phyloP scores from a whole-genome alignment of 345 rosid genomes.

The Populus pruinosa region DNA sequence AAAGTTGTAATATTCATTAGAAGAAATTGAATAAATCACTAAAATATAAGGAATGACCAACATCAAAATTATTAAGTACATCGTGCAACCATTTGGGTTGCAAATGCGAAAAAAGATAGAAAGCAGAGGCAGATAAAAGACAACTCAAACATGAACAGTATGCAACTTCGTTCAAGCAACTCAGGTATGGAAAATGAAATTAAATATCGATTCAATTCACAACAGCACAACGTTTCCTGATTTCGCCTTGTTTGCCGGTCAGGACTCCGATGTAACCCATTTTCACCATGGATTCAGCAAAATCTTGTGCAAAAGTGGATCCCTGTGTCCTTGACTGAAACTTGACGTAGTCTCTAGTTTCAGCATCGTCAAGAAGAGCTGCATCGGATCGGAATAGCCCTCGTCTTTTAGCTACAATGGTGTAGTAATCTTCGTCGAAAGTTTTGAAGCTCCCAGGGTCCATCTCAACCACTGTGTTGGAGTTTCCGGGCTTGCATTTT shows the following conservation, averaged over 20 bases:
- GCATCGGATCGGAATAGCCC: conserved; percentile 64
- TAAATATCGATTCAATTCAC: neutral
- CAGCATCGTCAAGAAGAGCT: conserved; percentile 45
- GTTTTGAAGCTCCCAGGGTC: conserved; percentile 62
- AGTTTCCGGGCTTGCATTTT: conserved; percentile 43
- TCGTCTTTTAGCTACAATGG: conserved; percentile 38
- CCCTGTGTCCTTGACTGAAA: conserved; percentile 31
- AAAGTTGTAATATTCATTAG: neutral
- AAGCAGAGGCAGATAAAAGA: too few relatives aligned
- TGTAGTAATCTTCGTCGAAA: conserved; percentile 51
- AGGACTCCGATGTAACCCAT: conserved; percentile 10
- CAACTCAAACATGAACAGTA: too few relatives aligned
- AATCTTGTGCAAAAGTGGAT: conserved; percentile 25
- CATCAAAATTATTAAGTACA: neutral
- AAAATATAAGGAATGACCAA: neutral
- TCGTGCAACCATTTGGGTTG: too few relatives aligned
- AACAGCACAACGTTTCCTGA: neutral
- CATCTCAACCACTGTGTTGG: conserved; percentile 38
- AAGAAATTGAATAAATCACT: neutral
- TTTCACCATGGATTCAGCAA: conserved; percentile 15
- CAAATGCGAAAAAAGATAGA: too few relatives aligned
- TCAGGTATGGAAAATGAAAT: neutral
- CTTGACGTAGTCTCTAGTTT: conserved; percentile 32
- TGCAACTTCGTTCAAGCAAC: neutral
- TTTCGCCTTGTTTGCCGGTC: neutral